Evolutionary conservation across 768 basidiomycete genomes (phyloP), one percentile per base, ranked within the genome.

Genomic region (Pseudohyphozyma bogoriensis): DNA sequence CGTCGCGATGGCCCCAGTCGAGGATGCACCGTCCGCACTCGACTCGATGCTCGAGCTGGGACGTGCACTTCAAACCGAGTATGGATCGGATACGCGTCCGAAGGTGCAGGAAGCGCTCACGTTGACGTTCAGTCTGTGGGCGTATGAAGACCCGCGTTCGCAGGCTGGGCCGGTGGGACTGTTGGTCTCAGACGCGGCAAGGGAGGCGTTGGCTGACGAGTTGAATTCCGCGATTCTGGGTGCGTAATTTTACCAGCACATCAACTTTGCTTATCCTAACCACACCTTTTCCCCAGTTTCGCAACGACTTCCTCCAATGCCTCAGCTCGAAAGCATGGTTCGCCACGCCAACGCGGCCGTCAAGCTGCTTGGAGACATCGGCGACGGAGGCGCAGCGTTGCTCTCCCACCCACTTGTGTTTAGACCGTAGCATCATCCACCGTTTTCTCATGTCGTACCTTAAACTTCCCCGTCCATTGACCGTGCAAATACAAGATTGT

Each of bases 221-320:
- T 72, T 90, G 40, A 90, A 91, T 68, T 79, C 83, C 72, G 86
- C 83, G 42, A 88, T 92, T 59, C 76, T 91, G 55, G 85, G 89
- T 89, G 68, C 66, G 83, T 74, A 47, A 46, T 51, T 37, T 40
- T 22, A 22, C 53, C 45, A 8, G 12, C 4, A 50, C 8, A 20
- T 39, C n/a, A 35, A 8, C 24, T 10, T 37, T 29, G 29, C 50
- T 51, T 26, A 45, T 45, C 46, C 64, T 36, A 12, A 3, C n/a
- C 39, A 20, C 8, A 6, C 28, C 3, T 22, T 22, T 4, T 22
- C 12, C 28, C 4, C 62, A 91, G 88, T 82, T 73, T 89, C 87
- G 0, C 85, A 86, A 76, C 85, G 85, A 24, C 80, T 81, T 39
- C 86, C 87, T 3, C 75, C 80, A 9, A 78, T 78, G 55, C 86